Percentiles rank a stretch among this genome's conserved stretches.
Conservation (phyloP, 2,329 filamentous ascomycete genomes). For the Diaporthe ampelina region DNA sequence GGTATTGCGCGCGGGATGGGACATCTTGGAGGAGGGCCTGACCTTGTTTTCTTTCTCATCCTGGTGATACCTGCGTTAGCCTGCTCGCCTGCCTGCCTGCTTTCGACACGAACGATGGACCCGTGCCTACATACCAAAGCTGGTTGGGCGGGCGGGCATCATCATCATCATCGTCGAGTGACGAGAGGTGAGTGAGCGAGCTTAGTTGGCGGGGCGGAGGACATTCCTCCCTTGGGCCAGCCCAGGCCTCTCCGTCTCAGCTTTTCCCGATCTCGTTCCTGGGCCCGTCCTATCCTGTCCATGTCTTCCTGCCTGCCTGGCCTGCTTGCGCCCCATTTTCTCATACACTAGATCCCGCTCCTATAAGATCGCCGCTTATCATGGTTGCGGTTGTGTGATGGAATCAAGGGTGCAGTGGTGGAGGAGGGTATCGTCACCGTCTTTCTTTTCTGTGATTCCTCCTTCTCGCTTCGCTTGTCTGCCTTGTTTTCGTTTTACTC, state of each 20-base stretch:
- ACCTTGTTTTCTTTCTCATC: constrained; percentile 9
- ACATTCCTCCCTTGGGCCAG: background rate
- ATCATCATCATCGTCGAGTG: background rate
- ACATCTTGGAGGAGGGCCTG: background rate
- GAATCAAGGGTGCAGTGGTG: background rate
- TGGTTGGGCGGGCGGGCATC: background rate
- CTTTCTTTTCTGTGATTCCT: background rate
- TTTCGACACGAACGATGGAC: background rate
- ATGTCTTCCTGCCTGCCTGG: background rate
- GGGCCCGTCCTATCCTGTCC: background rate
- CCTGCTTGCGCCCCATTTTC: background rate
- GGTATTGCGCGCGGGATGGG: background rate
- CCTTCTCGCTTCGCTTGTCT: background rate
- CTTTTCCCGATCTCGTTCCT: background rate
- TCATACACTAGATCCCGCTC: background rate
- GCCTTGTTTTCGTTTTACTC: background rate
- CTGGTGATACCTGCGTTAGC: constrained; percentile 4
- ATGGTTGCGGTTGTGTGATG: constrained; percentile 12
- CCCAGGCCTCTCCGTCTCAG: background rate
- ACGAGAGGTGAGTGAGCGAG: background rate
- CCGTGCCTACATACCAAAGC: background rate
- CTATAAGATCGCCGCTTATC: constrained; percentile 32
- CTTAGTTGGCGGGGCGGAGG: background rate
- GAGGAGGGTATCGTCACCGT: constrained; percentile 15
- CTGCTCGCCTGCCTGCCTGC: background rate